phyloP scores from a whole-genome alignment of 2,329 filamentous ascomycete species.

The Penicillium sp. region DNA sequence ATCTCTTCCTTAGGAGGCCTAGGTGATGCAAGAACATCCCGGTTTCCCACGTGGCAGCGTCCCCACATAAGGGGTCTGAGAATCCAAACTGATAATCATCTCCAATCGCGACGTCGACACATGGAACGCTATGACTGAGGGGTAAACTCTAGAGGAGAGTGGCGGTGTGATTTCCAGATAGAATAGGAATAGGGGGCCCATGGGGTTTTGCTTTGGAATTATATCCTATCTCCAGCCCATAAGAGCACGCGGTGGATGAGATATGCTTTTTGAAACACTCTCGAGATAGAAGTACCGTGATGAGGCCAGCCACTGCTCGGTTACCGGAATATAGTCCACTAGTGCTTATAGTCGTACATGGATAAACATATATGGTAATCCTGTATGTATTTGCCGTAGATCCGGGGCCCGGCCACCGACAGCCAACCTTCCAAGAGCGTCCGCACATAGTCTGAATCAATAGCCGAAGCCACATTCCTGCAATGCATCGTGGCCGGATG shows the following conservation, averaged over 20 bases:
- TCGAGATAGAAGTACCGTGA: neutral
- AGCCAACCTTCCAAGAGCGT: constrained; percentile 6
- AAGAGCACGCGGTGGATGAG: neutral
- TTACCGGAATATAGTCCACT: neutral
- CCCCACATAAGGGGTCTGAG: constrained; percentile 14
- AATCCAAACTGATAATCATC: neutral
- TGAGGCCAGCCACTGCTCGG: constrained; percentile 1
- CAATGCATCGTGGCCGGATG: constrained; percentile 6
- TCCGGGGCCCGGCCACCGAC: constrained; percentile 1
- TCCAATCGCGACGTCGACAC: neutral
- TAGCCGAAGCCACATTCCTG: constrained; percentile 23
- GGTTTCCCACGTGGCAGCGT: constrained; percentile 20
- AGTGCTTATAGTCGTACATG: neutral
- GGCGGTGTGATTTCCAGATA: neutral
- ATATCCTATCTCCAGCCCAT: neutral
- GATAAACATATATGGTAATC: neutral
- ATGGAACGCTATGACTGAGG: neutral
- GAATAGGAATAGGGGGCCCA: neutral
- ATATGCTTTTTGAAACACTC: neutral
- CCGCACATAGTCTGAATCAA: constrained; percentile 23
- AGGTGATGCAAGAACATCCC: constrained; percentile 9
- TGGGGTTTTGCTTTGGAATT: neutral
- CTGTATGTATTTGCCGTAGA: neutral
- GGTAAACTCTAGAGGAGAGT: neutral
- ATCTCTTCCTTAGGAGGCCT: constrained; percentile 16